Percentiles rank a stretch among this genome's conserved stretches.
phyloP scores from a whole-genome alignment of 1,139 yeast genomes.

The Trichomonascaceae sp. region DNA sequence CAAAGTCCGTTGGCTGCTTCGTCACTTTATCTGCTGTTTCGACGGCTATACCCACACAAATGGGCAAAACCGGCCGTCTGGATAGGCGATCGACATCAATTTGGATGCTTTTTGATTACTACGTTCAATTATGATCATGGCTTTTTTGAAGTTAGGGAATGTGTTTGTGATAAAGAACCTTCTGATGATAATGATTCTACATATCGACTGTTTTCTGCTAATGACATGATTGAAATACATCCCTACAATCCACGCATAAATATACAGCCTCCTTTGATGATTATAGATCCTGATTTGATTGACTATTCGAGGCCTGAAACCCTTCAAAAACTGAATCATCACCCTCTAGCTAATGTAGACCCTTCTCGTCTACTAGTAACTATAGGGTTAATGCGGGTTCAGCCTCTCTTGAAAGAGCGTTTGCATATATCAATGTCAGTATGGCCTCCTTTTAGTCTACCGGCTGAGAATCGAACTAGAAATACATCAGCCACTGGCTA shows the following conservation, averaged over 20 bases:
- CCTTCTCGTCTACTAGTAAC: slow-evolving; percentile 8
- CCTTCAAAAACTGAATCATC: not conserved
- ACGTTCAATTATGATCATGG: slow-evolving; percentile 22
- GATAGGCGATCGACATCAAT: slow-evolving; percentile 27
- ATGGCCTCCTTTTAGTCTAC: slow-evolving; percentile 25
- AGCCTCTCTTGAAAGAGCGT: slow-evolving; percentile 16
- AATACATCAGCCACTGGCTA: slow-evolving; percentile 21
- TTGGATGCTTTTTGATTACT: slow-evolving; percentile 26
- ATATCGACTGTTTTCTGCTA: slow-evolving; percentile 7
- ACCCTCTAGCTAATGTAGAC: not conserved
- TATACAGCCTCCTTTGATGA: slow-evolving; percentile 14
- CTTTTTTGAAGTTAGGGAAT: slow-evolving; percentile 17
- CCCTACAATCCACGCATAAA: slow-evolving; percentile 10
- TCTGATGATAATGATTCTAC: slow-evolving; percentile 7
- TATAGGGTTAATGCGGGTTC: slow-evolving; percentile 17
- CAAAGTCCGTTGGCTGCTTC: slow-evolving; percentile 12
- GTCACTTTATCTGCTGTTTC: slow-evolving; percentile 18
- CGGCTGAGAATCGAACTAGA: slow-evolving; percentile 20
- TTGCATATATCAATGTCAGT: slow-evolving; percentile 20
- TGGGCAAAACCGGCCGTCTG: slow-evolving; percentile 28
- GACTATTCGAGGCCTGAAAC: slow-evolving; percentile 3
- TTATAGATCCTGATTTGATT: slow-evolving; percentile 10
- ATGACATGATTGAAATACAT: slow-evolving; percentile 10
- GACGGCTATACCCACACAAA: slow-evolving; percentile 18
- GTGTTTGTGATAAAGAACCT: slow-evolving; percentile 9